A percentile compares a stretch with the other conserved stretches of the same genome.
phyloP scores from a whole-genome alignment of 2,329 filamentous ascomycete genomes.

The Cytospora schulzeri region DNA sequence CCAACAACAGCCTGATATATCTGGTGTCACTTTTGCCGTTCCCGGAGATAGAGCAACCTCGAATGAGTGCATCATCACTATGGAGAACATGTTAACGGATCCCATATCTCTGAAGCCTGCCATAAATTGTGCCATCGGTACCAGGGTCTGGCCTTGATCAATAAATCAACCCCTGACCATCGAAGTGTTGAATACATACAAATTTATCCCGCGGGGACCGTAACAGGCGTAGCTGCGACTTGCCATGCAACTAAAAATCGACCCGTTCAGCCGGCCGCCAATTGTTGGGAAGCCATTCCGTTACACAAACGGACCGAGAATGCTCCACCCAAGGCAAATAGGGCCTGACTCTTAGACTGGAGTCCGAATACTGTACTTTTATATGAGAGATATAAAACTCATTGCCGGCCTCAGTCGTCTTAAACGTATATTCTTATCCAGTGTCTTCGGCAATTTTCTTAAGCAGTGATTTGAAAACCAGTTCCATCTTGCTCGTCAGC shows the following conservation, averaged over 20 bases:
- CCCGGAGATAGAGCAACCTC: background rate
- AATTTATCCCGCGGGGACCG: no score
- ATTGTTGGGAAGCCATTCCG: slow-evolving; percentile 8
- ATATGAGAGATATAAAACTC: no score
- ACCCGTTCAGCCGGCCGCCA: background rate
- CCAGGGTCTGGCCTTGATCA: background rate
- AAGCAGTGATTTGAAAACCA: background rate
- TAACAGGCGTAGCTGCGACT: no score
- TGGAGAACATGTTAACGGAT: background rate
- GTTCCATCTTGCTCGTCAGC: background rate
- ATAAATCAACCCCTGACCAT: background rate
- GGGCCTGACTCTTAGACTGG: background rate
- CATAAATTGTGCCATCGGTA: background rate
- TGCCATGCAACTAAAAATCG: no score
- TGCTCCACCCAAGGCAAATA: background rate
- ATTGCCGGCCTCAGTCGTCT: no score
- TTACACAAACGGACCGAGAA: background rate
- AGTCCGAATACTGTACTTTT: background rate
- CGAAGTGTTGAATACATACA: background rate
- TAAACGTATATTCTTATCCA: background rate
- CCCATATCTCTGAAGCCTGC: background rate
- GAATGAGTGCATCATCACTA: background rate
- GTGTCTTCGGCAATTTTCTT: background rate
- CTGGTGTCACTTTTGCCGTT: background rate
- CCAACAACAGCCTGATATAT: background rate